Evolutionary conservation across 257 asterid genomes (phyloP).

Genomic region (Solanum neorickii): DNA sequence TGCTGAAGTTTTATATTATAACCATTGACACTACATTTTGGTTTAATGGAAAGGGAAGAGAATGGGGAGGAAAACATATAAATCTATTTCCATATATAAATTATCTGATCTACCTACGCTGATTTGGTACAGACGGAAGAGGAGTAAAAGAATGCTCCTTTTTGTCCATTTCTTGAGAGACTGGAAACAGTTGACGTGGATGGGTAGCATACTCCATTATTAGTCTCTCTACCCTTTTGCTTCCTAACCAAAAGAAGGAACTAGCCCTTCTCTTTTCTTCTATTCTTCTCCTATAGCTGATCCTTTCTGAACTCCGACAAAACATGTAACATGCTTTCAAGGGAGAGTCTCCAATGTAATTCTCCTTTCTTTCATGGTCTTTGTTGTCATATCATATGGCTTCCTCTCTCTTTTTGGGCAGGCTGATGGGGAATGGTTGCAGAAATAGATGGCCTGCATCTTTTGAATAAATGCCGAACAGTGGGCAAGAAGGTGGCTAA

Average conservation of each 20-base stretch:
- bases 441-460: background rate
- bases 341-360: background rate
- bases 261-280: background rate
- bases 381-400: background rate
- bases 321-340: background rate
- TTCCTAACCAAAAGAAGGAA: background rate
- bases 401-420: background rate
- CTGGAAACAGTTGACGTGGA: background rate
- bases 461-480: background rate
- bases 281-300: background rate
- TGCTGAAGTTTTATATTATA: background rate
- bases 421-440: background rate
- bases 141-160: background rate
- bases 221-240: background rate
- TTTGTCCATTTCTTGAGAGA: background rate
- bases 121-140: background rate
- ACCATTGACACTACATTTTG: background rate
- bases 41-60: background rate
- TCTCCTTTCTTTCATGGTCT: background rate
- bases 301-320: background rate
- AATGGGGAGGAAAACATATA: background rate
- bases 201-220: background rate
- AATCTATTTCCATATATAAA: background rate
- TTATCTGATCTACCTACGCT: background rate
- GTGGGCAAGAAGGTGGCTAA: background rate